Base-by-base conservation (phyloP, 768 basidiomycete species). In the Hortiboletus campestris region DNA sequence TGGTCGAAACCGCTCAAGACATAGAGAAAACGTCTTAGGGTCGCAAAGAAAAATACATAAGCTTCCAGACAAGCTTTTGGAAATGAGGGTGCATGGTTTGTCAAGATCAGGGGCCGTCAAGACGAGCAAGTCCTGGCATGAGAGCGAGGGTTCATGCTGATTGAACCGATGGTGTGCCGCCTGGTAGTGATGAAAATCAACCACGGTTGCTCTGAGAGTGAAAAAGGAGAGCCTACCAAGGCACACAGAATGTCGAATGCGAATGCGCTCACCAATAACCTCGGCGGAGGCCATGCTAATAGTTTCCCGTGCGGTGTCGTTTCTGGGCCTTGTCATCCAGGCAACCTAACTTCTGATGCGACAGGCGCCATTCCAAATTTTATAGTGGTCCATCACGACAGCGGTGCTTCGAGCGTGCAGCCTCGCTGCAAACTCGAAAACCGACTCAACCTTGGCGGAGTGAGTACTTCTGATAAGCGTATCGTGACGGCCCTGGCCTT, bases 41-140 rank as follows among this genome's bases (percentile, higher is more conserved):
- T 57, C 13, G 36, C 12, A 31, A 70, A 57, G 40, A 67, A 67
- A 40, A 49, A 20, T 12, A 36, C 34, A 45, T 64, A 70, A 2
- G 54, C 55, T 25, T 11, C 25, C 19, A 67, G 32, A 46, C 58
- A 5, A 4, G 65, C 49, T 1, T 6, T 25, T 19, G 8, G 29
- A 38, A 55, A 52, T 28, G 65, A 46, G 35, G 52, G 4, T 25
- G 34, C 34, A 41, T 55, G 39, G n/a, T 49, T 51, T 20, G 51
- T n/a, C 53, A 67, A 36, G 25, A 53, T 13, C 47, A 58, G 65
- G 65, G 34, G 57, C 49, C 19, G 44, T 22, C 28, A 59, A 32
- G 42, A 57, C 28, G n/a, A 35, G 51, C 9, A 64, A 43, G n/a
- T n/a, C n/a, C n/a, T n/a, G n/a, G n/a, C 55, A 55, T 17, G 66